A percentile compares a stretch with the other conserved stretches of the same genome.
Conservation (phyloP, 345 rosid genomes). For the Psidium friedrichsthalianum region DNA sequence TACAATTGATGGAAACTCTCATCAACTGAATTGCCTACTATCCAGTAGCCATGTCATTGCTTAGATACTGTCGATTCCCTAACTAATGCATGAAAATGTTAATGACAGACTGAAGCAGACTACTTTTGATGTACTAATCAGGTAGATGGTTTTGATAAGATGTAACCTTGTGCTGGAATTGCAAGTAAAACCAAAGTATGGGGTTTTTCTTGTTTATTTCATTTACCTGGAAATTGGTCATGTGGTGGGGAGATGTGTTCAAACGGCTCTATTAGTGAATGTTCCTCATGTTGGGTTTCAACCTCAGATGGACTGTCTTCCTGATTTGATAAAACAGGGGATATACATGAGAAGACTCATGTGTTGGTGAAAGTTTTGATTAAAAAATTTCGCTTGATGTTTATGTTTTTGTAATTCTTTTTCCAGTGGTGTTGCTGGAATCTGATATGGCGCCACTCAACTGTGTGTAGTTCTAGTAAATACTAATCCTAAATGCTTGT, state of each 20-base stretch:
- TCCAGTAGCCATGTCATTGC: background rate
- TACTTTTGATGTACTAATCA: background rate
- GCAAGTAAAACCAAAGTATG: background rate
- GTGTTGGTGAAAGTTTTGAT: background rate
- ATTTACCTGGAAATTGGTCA: background rate
- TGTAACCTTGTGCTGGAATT: background rate
- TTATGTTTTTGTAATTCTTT: background rate
- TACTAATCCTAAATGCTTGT: background rate
- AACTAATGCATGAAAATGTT: background rate
- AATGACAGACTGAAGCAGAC: background rate
- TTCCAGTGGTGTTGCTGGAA: background rate
- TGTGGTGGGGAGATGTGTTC: background rate
- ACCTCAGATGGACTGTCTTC: background rate
- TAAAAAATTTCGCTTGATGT: background rate
- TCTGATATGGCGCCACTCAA: background rate
- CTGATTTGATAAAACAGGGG: background rate
- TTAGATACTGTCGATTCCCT: background rate
- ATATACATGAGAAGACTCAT: background rate
- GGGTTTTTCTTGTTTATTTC: background rate
- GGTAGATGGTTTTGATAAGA: background rate
- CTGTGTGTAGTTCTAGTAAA: background rate
- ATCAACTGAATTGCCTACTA: background rate
- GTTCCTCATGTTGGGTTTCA: background rate
- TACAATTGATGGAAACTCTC: background rate
- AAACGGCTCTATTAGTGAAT: background rate